Evolutionary conservation across 306 rosid genomes (phyloP).

Genomic region (Luffa acutangula): DNA sequence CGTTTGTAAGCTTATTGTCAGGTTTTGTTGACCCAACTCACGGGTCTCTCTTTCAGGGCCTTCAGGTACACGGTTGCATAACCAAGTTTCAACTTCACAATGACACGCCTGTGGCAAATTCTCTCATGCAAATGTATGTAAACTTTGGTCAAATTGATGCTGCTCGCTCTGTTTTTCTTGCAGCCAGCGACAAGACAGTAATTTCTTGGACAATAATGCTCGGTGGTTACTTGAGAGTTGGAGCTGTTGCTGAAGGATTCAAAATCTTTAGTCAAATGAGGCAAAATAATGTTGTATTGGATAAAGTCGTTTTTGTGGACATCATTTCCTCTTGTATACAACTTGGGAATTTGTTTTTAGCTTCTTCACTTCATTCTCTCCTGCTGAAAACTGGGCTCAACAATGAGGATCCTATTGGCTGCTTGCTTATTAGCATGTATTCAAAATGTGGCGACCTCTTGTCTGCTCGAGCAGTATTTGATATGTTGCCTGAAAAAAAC

Average conservation of each 20-base stretch:
- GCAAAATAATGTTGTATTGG: not conserved
- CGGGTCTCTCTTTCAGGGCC: not conserved
- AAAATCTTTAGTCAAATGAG: conserved; percentile 8
- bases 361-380: conserved; percentile 1
- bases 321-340: not conserved
- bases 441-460: conserved; percentile 8
- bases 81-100: not conserved
- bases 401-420: not conserved
- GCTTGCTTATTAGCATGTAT: conserved; percentile 11
- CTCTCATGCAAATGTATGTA: conserved; percentile 4
- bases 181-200: conserved; percentile 1
- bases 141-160: conserved; percentile 1
- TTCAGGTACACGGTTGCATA: not conserved
- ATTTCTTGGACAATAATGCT: conserved; percentile 13
- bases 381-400: not conserved
- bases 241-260: conserved; percentile 8
- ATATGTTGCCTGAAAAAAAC: conserved; percentile 2
- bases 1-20: conserved; percentile 9
- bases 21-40: not conserved
- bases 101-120: conserved; percentile 7
- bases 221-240: conserved; percentile 7
- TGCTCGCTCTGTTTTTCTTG: conserved; percentile 6
- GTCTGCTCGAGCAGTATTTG: conserved; percentile 9
- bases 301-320: conserved; percentile 1
- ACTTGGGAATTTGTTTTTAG: not conserved